These are phyloP conservation scores for Iberis pinnata DNA, from an alignment of 345 rosid genomes.

Conservation along the genomic window DNA sequence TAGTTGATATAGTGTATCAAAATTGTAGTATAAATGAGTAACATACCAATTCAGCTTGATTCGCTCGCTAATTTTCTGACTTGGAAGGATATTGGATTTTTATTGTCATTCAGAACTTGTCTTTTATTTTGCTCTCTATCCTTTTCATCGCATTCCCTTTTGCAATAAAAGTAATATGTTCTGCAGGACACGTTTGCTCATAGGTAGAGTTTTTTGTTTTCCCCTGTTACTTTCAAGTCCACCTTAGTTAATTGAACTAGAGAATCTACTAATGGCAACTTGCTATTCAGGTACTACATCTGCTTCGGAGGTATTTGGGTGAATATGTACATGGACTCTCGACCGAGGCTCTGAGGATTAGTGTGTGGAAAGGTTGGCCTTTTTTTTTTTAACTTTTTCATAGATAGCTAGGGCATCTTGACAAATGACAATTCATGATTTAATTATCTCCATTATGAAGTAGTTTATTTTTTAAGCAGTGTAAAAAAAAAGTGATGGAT, in stretches of 20 bases:
- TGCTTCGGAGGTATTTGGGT: constrained; percentile 95
- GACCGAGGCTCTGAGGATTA: constrained; percentile 78
- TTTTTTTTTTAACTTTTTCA: background rate
- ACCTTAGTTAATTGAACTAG: constrained; percentile 1
- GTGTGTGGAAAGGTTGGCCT: constrained; percentile 92
- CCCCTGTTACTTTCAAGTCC: background rate
- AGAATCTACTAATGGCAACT: constrained; percentile 9
- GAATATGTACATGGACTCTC: constrained; percentile 97
- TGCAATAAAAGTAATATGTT: background rate
- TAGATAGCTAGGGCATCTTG: background rate
- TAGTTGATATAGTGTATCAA: constrained; percentile 8
- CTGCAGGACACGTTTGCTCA: constrained; percentile 12
- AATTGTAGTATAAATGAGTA: background rate
- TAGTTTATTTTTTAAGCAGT: constrained; percentile 1
- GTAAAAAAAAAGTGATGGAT: constrained; percentile 14
- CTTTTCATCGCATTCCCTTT: constrained; percentile 4
- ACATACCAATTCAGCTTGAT: background rate
- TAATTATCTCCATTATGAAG: background rate
- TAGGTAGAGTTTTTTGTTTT: background rate
- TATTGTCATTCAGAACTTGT: no score
- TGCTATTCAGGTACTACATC: constrained; percentile 68
- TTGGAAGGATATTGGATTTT: background rate
- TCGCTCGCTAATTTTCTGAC: no score
- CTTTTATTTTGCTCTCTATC: no score
- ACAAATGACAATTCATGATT: no score